Evolutionary conservation across 2,329 filamentous ascomycete species (phyloP), one percentile per base, ranked within the genome.

Genomic region (Alternaria brassicae): DNA sequence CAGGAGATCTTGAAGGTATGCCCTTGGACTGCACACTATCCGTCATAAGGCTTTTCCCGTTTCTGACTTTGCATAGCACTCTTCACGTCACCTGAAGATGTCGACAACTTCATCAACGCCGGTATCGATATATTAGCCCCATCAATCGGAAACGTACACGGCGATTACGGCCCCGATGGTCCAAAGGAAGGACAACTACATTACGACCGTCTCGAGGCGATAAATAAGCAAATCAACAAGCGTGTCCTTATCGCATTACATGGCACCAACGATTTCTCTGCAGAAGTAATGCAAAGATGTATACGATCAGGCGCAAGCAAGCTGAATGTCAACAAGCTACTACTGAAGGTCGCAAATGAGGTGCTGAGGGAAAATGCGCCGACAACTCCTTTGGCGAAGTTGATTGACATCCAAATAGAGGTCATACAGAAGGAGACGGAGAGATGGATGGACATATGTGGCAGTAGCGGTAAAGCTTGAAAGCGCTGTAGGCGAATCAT

Each of bases 111-210:
- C 70, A 83, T 91, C 8, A 82, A 80, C 1, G 90, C 88, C 8
- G 89, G 88, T 0, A 88, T 92, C 69, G 88, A 92, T 68, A 89
- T 89, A 77, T 79, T 92, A 30, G 90, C 90, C 0, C 90, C 89
- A 0, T 89, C 88, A 0, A 90, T 92, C 75, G 90, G 89, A 6
- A 92, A 92, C 68, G 85, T 92, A 30, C 90, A 92, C 77, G 90
- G 90, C 44, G 85, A 88, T 69, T 92, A 92, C 75, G 89, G 89
- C 0, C 83, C 86, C 0, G 72, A 84, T 2, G 89, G 89, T 0
- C 76, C 76, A 0, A 67, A 67, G 34, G 66, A 70, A 27, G 70
- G 72, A 3, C 71, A 75, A 53, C 60, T 79, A 2, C 72, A 75
- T 47, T 75, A 71, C 48, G 71, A 72, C 32, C 69, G 71, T 12